Evolutionary conservation across 1,284 basidiomycete genomes (phyloP).

Genomic region (Cutaneotrichosporon cutaneum): DNA sequence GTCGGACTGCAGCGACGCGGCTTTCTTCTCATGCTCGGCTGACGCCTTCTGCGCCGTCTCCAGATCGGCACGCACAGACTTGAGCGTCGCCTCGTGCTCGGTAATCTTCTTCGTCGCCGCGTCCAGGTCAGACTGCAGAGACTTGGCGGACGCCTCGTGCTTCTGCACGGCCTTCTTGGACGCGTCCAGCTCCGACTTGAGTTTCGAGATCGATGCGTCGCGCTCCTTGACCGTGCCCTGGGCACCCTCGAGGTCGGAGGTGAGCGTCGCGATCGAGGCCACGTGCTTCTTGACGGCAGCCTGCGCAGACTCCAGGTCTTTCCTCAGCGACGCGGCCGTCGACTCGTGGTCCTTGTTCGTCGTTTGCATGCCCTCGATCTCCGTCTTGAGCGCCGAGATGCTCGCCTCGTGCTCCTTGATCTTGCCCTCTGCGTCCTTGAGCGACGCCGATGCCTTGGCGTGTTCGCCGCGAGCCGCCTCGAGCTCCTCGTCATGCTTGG

Average conservation of each 20-base stretch:
- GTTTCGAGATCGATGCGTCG: slow-evolving; percentile 3
- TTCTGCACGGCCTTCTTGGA: slow-evolving; percentile 5
- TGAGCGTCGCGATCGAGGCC: slow-evolving; percentile 5
- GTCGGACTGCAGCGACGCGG: slow-evolving; percentile 3
- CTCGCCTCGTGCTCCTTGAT: slow-evolving; percentile 10
- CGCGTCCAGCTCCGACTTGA: slow-evolving; percentile 8
- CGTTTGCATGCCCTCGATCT: slow-evolving; percentile 12
- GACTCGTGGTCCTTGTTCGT: slow-evolving; percentile 11
- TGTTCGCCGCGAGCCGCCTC: slow-evolving; percentile 4
- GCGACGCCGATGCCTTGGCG: slow-evolving; percentile 1
- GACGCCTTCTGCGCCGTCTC: slow-evolving; percentile 6
- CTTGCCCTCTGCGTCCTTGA: slow-evolving; percentile 12
- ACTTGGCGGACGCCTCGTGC: slow-evolving; percentile 9
- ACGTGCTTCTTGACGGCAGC: slow-evolving; percentile 2
- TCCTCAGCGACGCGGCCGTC: background rate
- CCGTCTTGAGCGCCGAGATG: slow-evolving; percentile 3
- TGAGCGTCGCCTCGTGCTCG: slow-evolving; percentile 9
- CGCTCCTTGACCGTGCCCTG: slow-evolving; percentile 11
- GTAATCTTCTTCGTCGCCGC: background rate
- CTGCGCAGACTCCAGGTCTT: slow-evolving; percentile 12
- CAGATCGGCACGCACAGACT: background rate
- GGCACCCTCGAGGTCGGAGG: background rate
- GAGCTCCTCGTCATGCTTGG: slow-evolving; percentile 5
- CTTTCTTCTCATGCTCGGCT: slow-evolving; percentile 9
- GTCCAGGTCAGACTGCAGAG: slow-evolving; percentile 13